Evolutionary conservation across 495 filamentous ascomycete genomes (phyloP), one percentile per base, ranked within the genome.

Genomic region (Xylaria venustula): DNA sequence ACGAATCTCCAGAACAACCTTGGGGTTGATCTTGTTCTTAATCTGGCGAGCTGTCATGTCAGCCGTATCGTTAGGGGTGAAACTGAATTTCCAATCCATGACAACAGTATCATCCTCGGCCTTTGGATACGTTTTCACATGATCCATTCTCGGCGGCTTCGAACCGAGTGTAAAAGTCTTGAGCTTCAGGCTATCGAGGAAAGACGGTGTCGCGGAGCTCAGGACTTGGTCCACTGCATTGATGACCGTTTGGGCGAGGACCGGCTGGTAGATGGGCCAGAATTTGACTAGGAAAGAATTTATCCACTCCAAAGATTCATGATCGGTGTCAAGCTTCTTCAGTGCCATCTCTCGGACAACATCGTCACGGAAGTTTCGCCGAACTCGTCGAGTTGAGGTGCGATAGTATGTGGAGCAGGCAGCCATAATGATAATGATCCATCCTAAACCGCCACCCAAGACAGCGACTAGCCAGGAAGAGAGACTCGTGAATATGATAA

Each of bases 21-120:
- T 99, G 63, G 94, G 94, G 71, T 99, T 97, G 72, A 97, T 82
- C 77, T 95, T 97, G 75, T 93, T 90, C 77, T 91, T 94, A 64
- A 95, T 72, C 69, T 99, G 94, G 45, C 88, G 87, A 20, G 86
- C 79, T 5, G 94, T 99, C 81, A 99, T 81, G 75, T 99, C 94
- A 60, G 89, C 85, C 9, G 82, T 89, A 73, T 99, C 94, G 65
- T 93, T 97, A 8, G 94, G 94, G 0, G 90, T 98, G 75, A 99
- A 99, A 77, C 93, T 97, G 76, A 99, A 98, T 65, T 96, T 93
- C 94, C 94, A 99, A 70, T 99, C 94, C 95, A 98, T 99, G 55
- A 98, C 83, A 42, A 99, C 90, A 55, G 89, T 89, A 67, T 99
- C 93, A 47, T 97, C 91, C 46, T 97, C 90, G 12, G 91, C 90